Percentiles rank a stretch among this genome's conserved stretches.
phyloP scores from a whole-genome alignment of 768 basidiomycete species.

The Lactarius trivialis region DNA sequence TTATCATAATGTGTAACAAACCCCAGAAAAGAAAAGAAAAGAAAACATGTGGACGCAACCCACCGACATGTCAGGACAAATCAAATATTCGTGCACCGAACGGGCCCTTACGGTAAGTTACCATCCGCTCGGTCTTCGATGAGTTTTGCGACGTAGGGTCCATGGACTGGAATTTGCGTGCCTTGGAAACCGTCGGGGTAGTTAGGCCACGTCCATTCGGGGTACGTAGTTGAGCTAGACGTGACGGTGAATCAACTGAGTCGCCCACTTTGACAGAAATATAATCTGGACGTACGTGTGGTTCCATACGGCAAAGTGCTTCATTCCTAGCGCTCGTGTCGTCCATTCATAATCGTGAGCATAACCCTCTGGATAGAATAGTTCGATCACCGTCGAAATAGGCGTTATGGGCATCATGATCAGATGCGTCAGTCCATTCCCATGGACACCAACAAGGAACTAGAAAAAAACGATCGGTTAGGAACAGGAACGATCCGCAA shows the following conservation, averaged over 20 bases:
- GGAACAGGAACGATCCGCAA: neutral
- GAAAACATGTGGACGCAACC: no score
- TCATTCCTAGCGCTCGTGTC: constrained; percentile 61
- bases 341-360: constrained; percentile 89
- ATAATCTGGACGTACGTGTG: constrained; percentile 46
- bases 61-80: no score
- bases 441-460: constrained; percentile 29
- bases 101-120: constrained; percentile 23
- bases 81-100: no score
- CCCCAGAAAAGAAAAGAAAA: no score
- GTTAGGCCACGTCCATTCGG: constrained; percentile 46
- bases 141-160: constrained; percentile 54
- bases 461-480: neutral
- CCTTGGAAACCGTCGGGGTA: constrained; percentile 87
- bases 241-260: neutral
- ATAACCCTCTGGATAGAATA: constrained; percentile 76
- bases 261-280: neutral
- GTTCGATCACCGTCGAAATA: constrained; percentile 76
- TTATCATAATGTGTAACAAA: no score
- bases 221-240: constrained; percentile 35
- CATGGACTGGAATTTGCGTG: constrained; percentile 66
- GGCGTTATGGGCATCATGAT: constrained; percentile 75
- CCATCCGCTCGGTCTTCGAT: constrained; percentile 62
- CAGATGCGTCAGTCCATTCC: constrained; percentile 81
- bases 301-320: constrained; percentile 75